phyloP scores from a whole-genome alignment of 2,329 filamentous ascomycete genomes.

The Pestalotiopsis sp. region DNA sequence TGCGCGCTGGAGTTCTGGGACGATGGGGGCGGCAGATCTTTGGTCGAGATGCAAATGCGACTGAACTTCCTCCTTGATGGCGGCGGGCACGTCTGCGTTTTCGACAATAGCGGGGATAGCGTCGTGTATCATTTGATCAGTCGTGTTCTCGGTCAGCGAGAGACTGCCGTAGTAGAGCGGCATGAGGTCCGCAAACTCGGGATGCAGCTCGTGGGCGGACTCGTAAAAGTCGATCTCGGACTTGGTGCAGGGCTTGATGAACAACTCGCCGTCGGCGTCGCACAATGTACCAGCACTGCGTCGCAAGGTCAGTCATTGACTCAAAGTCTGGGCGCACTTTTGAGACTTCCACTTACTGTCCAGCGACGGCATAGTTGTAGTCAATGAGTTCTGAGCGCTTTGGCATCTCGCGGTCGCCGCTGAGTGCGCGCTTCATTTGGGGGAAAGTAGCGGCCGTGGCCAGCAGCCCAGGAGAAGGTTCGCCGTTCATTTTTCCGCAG shows the following conservation, averaged over 20 bases:
- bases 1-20: slow-evolving; percentile 18
- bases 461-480: slow-evolving; percentile 9
- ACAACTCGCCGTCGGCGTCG: slow-evolving; percentile 78
- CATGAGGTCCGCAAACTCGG: slow-evolving; percentile 77
- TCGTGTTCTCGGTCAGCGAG: slow-evolving; percentile 60
- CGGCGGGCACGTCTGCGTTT: slow-evolving; percentile 37
- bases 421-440: slow-evolving; percentile 21
- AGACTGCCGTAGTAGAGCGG: slow-evolving; percentile 84
- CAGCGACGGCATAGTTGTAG: slow-evolving; percentile 78
- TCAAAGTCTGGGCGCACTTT: background rate
- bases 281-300: slow-evolving; percentile 85
- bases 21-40: slow-evolving; percentile 13
- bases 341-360: slow-evolving; percentile 66
- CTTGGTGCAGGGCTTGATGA: slow-evolving; percentile 91
- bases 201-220: slow-evolving; percentile 64
- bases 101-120: slow-evolving; percentile 44
- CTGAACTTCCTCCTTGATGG: slow-evolving; percentile 43
- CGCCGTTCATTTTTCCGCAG: slow-evolving; percentile 8
- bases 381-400: slow-evolving; percentile 63
- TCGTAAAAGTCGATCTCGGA: slow-evolving; percentile 92
- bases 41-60: slow-evolving; percentile 33
- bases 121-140: slow-evolving; percentile 50
- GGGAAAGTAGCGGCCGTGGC: slow-evolving; percentile 16
- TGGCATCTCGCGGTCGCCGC: slow-evolving; percentile 44
- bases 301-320: slow-evolving; percentile 18